phyloP scores from a whole-genome alignment of 139 green algal genomes.

The Tetradesmus obliquus region DNA sequence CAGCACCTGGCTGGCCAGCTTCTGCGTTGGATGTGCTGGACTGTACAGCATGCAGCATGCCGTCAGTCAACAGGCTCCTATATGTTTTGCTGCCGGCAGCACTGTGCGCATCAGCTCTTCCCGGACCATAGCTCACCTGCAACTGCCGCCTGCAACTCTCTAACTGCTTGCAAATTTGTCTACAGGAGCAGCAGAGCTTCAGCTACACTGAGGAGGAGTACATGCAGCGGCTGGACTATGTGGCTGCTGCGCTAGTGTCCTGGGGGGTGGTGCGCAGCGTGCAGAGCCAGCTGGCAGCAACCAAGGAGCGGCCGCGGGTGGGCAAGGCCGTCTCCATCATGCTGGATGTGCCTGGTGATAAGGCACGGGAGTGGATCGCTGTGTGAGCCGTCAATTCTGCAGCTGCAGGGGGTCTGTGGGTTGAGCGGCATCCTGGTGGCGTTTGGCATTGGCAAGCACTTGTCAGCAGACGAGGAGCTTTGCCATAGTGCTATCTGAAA shows the following conservation, averaged over 20 bases:
- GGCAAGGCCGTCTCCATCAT: conserved; percentile 47
- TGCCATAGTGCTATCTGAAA: too few relatives aligned
- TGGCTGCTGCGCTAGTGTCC: conserved; percentile 24
- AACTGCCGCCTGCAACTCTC: neutral
- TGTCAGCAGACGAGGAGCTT: too few relatives aligned
- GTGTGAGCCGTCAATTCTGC: neutral
- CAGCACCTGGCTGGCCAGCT: neutral
- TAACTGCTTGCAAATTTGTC: neutral
- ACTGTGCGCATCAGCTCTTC: too few relatives aligned
- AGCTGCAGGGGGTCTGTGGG: neutral
- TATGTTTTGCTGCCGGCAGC: too few relatives aligned
- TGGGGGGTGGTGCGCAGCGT: conserved; percentile 40
- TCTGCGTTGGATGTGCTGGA: neutral
- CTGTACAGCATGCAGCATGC: too few relatives aligned
- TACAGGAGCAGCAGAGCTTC: conserved; percentile 41
- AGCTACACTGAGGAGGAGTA: conserved; percentile 44
- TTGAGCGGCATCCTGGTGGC: neutral
- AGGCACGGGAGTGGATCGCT: conserved; percentile 39
- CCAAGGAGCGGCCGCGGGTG: conserved; percentile 43
- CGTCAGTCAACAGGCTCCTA: too few relatives aligned
- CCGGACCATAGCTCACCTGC: neutral
- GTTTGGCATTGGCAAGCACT: neutral
- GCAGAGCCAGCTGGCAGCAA: conserved; percentile 40
- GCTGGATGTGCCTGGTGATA: conserved; percentile 38
- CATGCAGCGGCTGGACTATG: conserved; percentile 44